These are phyloP conservation scores for Suillus occidentalis DNA, from an alignment of 768 basidiomycete genomes.

Conservation along the genomic window DNA sequence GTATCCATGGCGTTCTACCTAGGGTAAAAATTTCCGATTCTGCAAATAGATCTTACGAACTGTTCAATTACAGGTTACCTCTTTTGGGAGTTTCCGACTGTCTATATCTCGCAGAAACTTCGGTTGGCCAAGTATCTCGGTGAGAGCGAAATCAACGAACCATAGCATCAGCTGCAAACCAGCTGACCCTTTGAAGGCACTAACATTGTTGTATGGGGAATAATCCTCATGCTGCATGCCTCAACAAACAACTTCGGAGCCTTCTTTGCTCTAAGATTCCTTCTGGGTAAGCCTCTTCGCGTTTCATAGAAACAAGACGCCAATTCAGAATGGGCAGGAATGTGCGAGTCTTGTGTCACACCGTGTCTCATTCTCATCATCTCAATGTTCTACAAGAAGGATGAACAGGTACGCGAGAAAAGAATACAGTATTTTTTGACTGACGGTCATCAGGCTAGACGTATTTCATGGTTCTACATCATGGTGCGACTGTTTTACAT, in stretches of 20 bases:
- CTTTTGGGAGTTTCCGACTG: slow-evolving; percentile 64
- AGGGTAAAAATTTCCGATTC: slow-evolving; percentile 33
- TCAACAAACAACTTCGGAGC: slow-evolving; percentile 55
- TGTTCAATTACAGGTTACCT: slow-evolving; percentile 43
- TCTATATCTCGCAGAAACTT: slow-evolving; percentile 63
- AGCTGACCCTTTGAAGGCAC: slow-evolving; percentile 32
- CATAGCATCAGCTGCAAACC: neutral
- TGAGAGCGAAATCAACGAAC: slow-evolving; percentile 17
- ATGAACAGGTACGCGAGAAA: slow-evolving; percentile 48
- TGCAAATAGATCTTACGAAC: neutral
- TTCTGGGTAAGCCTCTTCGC: slow-evolving; percentile 44
- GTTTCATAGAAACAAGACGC: neutral
- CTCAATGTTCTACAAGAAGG: slow-evolving; percentile 69
- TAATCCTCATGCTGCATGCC: slow-evolving; percentile 59
- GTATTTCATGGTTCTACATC: slow-evolving; percentile 67
- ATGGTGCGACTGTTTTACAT: slow-evolving; percentile 41
- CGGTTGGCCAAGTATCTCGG: slow-evolving; percentile 63
- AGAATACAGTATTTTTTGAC: neutral
- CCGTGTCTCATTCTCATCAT: slow-evolving; percentile 63
- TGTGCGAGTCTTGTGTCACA: slow-evolving; percentile 67
- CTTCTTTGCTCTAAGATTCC: slow-evolving; percentile 62
- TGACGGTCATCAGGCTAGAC: slow-evolving; percentile 40
- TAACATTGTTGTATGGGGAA: slow-evolving; percentile 63
- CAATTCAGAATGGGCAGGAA: slow-evolving; percentile 39
- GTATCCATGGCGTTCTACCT: slow-evolving; percentile 65